phyloP scores from a whole-genome alignment of 2,329 filamentous ascomycete genomes.

The Rhinocladiella similis region DNA sequence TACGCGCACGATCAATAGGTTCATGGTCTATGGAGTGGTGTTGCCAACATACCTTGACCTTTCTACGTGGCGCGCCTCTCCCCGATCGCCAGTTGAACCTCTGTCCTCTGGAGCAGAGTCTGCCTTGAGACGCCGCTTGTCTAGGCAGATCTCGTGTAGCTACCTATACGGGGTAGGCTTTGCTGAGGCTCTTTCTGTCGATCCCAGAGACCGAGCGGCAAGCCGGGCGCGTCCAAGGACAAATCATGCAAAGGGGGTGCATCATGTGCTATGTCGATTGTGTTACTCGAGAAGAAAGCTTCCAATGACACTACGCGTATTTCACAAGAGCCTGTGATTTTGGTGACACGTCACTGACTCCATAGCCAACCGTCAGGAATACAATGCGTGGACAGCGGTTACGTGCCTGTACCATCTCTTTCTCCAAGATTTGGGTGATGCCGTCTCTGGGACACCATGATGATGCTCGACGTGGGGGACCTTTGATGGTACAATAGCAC shows the following conservation, averaged over 20 bases:
- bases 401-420: not conserved
- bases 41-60: not conserved
- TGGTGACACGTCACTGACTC: conserved; percentile 21
- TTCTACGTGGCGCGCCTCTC: not conserved
- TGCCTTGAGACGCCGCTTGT: not conserved
- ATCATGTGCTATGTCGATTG: conserved; percentile 1
- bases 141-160: conserved; percentile 5
- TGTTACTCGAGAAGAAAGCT: conserved; percentile 10
- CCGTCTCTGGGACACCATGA: not conserved
- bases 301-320: conserved; percentile 11
- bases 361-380: conserved; percentile 5
- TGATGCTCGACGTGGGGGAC: not conserved
- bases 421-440: not conserved
- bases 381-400: not conserved
- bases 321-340: conserved; percentile 4
- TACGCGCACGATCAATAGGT: no score
- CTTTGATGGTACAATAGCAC: not conserved
- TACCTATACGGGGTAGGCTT: not conserved
- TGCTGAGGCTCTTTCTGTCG: not conserved
- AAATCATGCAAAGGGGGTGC: conserved; percentile 15
- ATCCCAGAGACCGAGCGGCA: not conserved
- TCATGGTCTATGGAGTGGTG: not conserved
- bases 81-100: not conserved
- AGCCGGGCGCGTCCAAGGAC: conserved; percentile 13
- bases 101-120: not conserved